Percentiles rank a stretch among this genome's conserved stretches.
Evolutionary conservation across 805 yeast genomes (phyloP).

Genomic region (Wickerhamomyces tratensis): DNA sequence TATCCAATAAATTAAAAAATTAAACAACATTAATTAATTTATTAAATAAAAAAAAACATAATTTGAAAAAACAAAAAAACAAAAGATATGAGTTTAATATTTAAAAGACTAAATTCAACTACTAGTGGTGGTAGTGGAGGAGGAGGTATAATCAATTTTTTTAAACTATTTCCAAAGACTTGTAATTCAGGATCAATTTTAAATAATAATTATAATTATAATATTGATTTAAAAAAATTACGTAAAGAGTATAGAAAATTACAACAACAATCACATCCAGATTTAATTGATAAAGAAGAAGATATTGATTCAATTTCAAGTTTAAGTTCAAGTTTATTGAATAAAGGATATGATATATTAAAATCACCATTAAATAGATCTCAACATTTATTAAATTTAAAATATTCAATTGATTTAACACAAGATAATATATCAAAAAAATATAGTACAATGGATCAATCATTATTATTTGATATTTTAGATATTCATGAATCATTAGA

Average conservation of each 20-base stretch:
- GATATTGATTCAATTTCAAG: too few relatives aligned
- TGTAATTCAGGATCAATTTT: slow-evolving; percentile 30
- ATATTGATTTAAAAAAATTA: slow-evolving; percentile 41
- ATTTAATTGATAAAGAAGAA: slow-evolving; percentile 22
- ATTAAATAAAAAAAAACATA: too few relatives aligned
- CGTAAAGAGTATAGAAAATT: slow-evolving; percentile 67
- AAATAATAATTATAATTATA: slow-evolving; percentile 33
- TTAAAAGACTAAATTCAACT: slow-evolving; percentile 6
- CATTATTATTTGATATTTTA: slow-evolving; percentile 62
- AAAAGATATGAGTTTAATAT: neutral
- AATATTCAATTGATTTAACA: slow-evolving; percentile 42
- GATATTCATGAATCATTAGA: slow-evolving; percentile 82
- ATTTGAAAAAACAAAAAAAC: too few relatives aligned
- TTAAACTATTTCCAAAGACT: slow-evolving; percentile 64
- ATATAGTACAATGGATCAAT: slow-evolving; percentile 39
- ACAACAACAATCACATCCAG: slow-evolving; percentile 81
- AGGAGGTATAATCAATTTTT: slow-evolving; percentile 28
- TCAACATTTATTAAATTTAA: slow-evolving; percentile 39
- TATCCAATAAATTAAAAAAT: too few relatives aligned
- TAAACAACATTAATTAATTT: too few relatives aligned
- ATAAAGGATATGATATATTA: slow-evolving; percentile 69
- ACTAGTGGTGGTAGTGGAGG: too few relatives aligned
- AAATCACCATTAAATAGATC: slow-evolving; percentile 64
- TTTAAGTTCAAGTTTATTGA: slow-evolving; percentile 45
- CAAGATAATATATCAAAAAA: slow-evolving; percentile 45